Conservation (phyloP, 1,284 basidiomycete genomes). For the Singerocomus rubriflavus region DNA sequence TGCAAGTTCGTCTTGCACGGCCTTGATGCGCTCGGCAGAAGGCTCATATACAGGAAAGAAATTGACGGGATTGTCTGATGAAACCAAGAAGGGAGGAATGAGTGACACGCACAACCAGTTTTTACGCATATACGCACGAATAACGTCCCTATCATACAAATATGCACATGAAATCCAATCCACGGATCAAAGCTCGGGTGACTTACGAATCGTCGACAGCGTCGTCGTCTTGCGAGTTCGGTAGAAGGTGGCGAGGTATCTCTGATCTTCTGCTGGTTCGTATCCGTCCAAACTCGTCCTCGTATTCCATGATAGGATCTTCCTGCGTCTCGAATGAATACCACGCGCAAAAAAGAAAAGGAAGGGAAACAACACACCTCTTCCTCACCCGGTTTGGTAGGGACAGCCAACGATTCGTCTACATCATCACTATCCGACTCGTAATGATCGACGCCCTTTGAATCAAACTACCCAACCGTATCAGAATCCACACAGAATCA, state of each 20-base stretch:
- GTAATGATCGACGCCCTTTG: conserved; percentile 52
- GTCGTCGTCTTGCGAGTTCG: conserved; percentile 33
- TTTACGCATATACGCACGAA: conserved; percentile 44
- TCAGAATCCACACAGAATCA: conserved; percentile 6
- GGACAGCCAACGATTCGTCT: conserved; percentile 66
- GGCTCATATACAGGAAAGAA: conserved; percentile 87
- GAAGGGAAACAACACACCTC: conserved; percentile 35
- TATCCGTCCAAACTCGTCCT: conserved; percentile 82
- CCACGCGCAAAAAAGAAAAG: background rate
- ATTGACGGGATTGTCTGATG: conserved; percentile 68
- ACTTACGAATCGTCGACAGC: conserved; percentile 55
- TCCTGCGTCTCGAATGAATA: conserved; percentile 37
- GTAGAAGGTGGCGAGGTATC: conserved; percentile 65
- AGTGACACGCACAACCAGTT: background rate
- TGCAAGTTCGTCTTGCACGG: conserved; percentile 70
- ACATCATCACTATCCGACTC: conserved; percentile 71
- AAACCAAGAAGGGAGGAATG: background rate
- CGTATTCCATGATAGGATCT: conserved; percentile 80
- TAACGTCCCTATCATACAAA: conserved; percentile 48
- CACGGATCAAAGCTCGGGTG: background rate
- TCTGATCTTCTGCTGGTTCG: conserved; percentile 70
- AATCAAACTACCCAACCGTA: conserved; percentile 61
- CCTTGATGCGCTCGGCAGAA: conserved; percentile 71
- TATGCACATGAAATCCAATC: conserved; percentile 11
- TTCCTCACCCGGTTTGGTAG: conserved; percentile 39